Percentiles rank a stretch among this genome's conserved stretches.
Conservation (phyloP, 73 alveolate genomes). For the Breviolum minutum region DNA sequence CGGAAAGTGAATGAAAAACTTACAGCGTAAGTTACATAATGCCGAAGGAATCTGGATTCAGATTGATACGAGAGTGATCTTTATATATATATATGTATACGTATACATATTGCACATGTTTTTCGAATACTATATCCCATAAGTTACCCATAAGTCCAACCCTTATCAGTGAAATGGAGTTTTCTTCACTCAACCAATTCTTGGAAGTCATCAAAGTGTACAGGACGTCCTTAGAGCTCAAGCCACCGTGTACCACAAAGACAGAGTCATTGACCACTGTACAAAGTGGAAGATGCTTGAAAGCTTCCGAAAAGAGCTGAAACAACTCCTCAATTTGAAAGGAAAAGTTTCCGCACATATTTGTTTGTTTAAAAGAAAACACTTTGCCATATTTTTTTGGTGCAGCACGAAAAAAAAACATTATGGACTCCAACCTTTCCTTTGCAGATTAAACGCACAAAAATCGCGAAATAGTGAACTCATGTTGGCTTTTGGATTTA, state of each 20-base stretch:
- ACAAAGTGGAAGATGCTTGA: slow-evolving; percentile 4
- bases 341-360: no score
- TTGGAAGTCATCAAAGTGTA: not conserved
- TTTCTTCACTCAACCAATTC: not conserved
- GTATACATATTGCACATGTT: not conserved
- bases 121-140: not conserved
- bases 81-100: not conserved
- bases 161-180: not conserved
- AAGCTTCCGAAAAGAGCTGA: slow-evolving; percentile 60
- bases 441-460: no score
- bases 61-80: not conserved
- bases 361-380: no score
- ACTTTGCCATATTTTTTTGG: no score
- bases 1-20: no score
- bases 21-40: no score
- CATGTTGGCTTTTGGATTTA: no score
- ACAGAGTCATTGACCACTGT: slow-evolving; percentile 43
- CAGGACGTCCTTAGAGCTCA: slow-evolving; percentile 41
- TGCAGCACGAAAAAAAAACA: no score
- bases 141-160: not conserved
- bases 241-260: slow-evolving; percentile 90
- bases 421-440: no score
- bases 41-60: no score
- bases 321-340: slow-evolving; percentile 35
- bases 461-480: no score